A percentile compares a stretch with the other conserved stretches of the same genome.
Evolutionary conservation across 331 rosid species (phyloP).

Genomic region (Malus hybrid): DNA sequence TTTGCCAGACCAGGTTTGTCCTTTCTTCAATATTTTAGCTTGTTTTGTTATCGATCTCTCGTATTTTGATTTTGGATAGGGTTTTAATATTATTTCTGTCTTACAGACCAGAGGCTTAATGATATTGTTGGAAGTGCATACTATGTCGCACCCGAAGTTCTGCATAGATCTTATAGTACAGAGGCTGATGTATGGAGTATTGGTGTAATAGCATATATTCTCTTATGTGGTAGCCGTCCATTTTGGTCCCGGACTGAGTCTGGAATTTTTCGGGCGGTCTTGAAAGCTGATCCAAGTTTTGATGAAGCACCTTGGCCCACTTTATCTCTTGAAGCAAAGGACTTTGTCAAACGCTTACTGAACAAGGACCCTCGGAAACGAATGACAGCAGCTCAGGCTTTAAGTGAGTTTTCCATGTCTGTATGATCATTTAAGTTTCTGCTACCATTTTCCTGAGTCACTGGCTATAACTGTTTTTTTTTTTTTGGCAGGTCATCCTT

Average conservation of each 20-base stretch:
- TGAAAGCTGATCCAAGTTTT: conserved; percentile 93
- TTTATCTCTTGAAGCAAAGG: conserved; percentile 77
- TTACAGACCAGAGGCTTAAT: conserved; percentile 89
- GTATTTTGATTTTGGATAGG: not conserved
- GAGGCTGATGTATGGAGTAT: conserved; percentile 99
- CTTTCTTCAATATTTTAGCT: conserved; percentile 11
- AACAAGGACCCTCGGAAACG: conserved; percentile 94
- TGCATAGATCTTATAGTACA: conserved; percentile 81
- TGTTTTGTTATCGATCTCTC: not conserved
- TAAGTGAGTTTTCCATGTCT: conserved; percentile 48
- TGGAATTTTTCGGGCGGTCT: conserved; percentile 86
- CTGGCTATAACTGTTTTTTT: conserved; percentile 1
- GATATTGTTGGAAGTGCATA: conserved; percentile 99
- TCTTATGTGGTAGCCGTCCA: conserved; percentile 97
- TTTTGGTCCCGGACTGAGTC: conserved; percentile 99
- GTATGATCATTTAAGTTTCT: conserved; percentile 5
- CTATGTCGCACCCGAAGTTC: conserved; percentile 98
- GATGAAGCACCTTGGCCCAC: conserved; percentile 97
- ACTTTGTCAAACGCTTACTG: conserved; percentile 85
- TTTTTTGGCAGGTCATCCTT: conserved; percentile 83
- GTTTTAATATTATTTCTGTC: conserved; percentile 16
- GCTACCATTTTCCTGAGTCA: conserved; percentile 11
- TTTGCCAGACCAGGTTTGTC: conserved; percentile 86
- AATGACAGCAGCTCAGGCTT: conserved; percentile 93
- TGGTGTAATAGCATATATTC: conserved; percentile 97